phyloP scores from a whole-genome alignment of 805 yeast genomes.

The Pichia sporocuriosa region DNA sequence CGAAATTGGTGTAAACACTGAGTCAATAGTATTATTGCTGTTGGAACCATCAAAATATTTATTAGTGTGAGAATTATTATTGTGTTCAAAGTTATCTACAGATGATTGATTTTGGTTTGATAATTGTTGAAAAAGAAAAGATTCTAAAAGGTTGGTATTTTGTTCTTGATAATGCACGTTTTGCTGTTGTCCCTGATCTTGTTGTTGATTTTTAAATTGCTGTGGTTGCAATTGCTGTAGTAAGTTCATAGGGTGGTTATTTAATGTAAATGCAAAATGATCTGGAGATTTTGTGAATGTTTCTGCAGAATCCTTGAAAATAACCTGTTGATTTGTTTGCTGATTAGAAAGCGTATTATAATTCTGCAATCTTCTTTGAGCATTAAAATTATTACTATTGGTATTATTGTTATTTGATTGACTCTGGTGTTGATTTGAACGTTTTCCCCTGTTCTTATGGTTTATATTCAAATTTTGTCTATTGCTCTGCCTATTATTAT shows the following conservation, averaged over 20 bases:
- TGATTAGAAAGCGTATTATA: not conserved
- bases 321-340: too few species aligned
- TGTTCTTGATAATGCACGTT: not conserved
- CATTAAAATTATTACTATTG: conserved; percentile 4
- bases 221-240: conserved; percentile 6
- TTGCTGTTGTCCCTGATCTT: conserved; percentile 3
- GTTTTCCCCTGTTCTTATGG: conserved; percentile 1
- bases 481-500: conserved; percentile 3
- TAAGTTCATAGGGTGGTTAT: too few species aligned
- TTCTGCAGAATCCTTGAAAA: too few species aligned
- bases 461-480: not conserved
- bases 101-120: conserved; percentile 3
- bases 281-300: too few species aligned
- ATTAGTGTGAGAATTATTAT: not conserved
- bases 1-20: not conserved
- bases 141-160: conserved; percentile 8
- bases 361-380: not conserved
- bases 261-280: too few species aligned
- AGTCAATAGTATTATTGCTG: not conserved
- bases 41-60: not conserved
- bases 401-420: not conserved
- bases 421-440: conserved; percentile 3
- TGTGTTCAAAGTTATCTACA: too few species aligned
- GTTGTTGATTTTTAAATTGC: conserved; percentile 3
- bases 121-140: conserved; percentile 11